Base-by-base conservation (phyloP, 2,329 filamentous ascomycete species). In the Mollisiaceae sp. region DNA sequence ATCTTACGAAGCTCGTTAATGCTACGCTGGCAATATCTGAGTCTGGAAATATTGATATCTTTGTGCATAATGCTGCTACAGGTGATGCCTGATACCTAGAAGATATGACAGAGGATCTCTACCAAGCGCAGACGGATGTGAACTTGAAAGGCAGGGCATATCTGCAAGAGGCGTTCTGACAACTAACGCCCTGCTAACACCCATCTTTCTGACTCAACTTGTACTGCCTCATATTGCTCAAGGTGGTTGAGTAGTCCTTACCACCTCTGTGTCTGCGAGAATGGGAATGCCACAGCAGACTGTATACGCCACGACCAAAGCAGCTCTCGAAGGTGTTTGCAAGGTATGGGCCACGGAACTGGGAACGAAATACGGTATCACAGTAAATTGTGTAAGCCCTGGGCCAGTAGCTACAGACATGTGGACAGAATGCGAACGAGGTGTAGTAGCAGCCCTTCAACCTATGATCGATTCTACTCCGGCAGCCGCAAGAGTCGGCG, bases 261-360 rank as follows among this genome's bases (percentile, higher is more conserved):
- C 89, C 66, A 81, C 81, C 15, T 87, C 83, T 1, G 80, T 89
- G 1, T 85, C 80, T 11, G 81, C 80, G 0, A 77, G 86, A 0
- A 70, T 70, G 2, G 83, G 82, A 0, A 82, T 84, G 65, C 74
- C 79, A 1, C 73, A 77, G 0, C 68, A 85, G 2, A 78, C 81
- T 1, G 73, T 86, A 2, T 89, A 89, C 73, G 80, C 80, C 56
- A 82, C 83, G 0, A 84, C 82, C 4, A 89, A 89, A 72, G 85
- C 84, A 0, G 87, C 86, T 6, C 73, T 89, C 18, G 67, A 65
- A 36, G 67, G 60, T 4, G 54, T 67, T 14, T 62, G 38, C 39
- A 62, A 61, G 32, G 60, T 64, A 14, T 66, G 65, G 68, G 67
- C 66, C 6, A 63, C 64, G 32, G 68, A 68, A 57, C 52, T 71